Evolutionary conservation across 208 protist genomes (phyloP), one percentile per base, ranked within the genome.

Genomic region (Herpetomonas samuelpessoai): DNA sequence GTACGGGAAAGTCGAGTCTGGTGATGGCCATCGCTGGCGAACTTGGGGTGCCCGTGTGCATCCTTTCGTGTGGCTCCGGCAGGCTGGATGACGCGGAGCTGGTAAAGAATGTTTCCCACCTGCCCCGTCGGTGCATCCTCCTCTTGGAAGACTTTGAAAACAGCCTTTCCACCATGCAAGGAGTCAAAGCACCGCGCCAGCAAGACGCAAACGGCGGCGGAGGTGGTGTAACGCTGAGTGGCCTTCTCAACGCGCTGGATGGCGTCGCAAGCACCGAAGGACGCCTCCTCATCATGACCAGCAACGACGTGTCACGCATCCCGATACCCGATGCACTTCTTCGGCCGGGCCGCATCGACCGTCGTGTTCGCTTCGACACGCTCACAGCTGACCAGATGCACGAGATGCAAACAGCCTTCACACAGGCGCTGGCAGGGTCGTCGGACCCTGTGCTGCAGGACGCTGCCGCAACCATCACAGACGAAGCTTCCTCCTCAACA

Each of bases 71-170:
- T 21, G 83, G 82, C 7, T 79, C 74, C 26, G 59, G 62, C 30
- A 70, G 83, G 47, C 61, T 98, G 24, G 77, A 89, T 61, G 95
- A 98, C 74, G 83, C 86, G 16, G 63, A 77, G 2, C 85, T 98
- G 22, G 63, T 94, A 24, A 74, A 70, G 12, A 76, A 90, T 39
- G 74, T 98, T 26, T 91, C 88, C 62, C 73, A 59, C 4, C 71
- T 95, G 6, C 92, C 92, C 2, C 79, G 62, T 14, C 77, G 79
- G 29, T 89, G 87, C 18, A 76, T 98, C 12, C 63, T 99, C 24
- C 75, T 99, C 1, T 80, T 99, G 35, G 97, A 99, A 54, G 97
- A 99, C 75, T 69, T 99, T 10, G 97, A 98, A 65, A 90, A 89
- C 28, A 86, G 88, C 16, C 90, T 99, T 26, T 62, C 58, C 39